Percentiles rank a stretch among this genome's conserved stretches.
phyloP scores from a whole-genome alignment of 225 moss, liverwort and hornwort genomes.

The Straminergon stramineum region DNA sequence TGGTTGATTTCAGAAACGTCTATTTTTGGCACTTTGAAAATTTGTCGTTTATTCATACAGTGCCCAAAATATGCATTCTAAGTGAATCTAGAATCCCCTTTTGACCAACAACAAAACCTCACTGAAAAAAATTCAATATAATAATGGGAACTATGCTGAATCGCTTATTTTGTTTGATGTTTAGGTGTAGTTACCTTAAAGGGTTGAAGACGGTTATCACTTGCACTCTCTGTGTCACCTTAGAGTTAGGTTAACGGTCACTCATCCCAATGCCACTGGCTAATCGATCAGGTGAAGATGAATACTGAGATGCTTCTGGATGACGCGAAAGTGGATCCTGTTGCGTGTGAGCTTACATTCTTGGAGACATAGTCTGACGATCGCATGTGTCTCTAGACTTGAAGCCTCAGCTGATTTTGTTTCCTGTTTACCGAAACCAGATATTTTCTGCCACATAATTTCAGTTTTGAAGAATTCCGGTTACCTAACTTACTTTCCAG shows the following conservation, averaged over 20 bases:
- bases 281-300: background rate
- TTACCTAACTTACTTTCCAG: too few relatives aligned
- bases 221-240: background rate
- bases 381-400: background rate
- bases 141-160: background rate
- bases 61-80: background rate
- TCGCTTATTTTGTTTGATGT: background rate
- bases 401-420: background rate
- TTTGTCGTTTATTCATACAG: fast-evolving
- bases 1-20: fast-evolving
- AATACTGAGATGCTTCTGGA: background rate
- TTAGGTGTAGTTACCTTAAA: background rate
- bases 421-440: background rate
- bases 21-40: background rate
- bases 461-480: background rate
- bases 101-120: background rate
- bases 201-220: background rate
- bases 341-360: background rate
- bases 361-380: background rate
- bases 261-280: background rate
- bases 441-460: background rate
- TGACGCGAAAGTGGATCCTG: background rate
- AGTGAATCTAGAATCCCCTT: background rate
- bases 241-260: background rate
- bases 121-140: background rate